These are phyloP conservation scores for Stygiomarasmius scandens DNA, from an alignment of 1,284 basidiomycete species.

Conservation along the genomic window DNA sequence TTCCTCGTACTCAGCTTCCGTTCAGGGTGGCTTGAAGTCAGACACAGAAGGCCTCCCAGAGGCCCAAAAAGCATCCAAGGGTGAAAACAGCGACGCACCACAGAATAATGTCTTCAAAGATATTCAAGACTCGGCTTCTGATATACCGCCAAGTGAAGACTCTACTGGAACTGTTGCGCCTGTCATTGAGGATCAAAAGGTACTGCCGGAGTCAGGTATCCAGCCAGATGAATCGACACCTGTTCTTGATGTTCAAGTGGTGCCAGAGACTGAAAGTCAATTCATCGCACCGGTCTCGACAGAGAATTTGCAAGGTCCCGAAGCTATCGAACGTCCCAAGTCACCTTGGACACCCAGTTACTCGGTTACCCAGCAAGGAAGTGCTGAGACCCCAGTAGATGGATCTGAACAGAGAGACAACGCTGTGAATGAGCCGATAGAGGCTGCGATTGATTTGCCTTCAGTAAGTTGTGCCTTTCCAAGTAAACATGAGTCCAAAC, in stretches of 20 bases:
- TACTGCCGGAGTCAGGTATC: too few species aligned
- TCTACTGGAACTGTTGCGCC: too few species aligned
- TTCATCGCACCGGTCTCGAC: too few species aligned
- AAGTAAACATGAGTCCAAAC: not conserved
- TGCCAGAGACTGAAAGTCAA: too few species aligned
- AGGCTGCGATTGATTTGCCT: not conserved
- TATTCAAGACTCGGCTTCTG: too few species aligned
- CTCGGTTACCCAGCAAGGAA: constrained; percentile 22
- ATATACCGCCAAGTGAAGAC: too few species aligned
- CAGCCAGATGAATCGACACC: too few species aligned
- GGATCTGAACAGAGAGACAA: too few species aligned
- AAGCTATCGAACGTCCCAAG: constrained; percentile 21
- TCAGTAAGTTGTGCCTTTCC: not conserved
- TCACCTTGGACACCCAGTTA: constrained; percentile 31
- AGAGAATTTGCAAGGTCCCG: not conserved
- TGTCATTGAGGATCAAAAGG: too few species aligned
- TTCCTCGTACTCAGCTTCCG: constrained; percentile 26
- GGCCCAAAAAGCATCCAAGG: not conserved
- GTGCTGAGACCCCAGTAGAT: not conserved
- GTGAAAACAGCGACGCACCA: not conserved
- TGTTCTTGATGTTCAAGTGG: too few species aligned
- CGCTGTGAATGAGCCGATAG: too few species aligned
- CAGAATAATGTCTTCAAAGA: not conserved
- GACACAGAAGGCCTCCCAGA: not conserved
- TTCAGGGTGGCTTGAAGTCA: constrained; percentile 25